These are phyloP conservation scores for Fusarium anguioides DNA, from an alignment of 2,329 filamentous ascomycete genomes.

Conservation along the genomic window DNA sequence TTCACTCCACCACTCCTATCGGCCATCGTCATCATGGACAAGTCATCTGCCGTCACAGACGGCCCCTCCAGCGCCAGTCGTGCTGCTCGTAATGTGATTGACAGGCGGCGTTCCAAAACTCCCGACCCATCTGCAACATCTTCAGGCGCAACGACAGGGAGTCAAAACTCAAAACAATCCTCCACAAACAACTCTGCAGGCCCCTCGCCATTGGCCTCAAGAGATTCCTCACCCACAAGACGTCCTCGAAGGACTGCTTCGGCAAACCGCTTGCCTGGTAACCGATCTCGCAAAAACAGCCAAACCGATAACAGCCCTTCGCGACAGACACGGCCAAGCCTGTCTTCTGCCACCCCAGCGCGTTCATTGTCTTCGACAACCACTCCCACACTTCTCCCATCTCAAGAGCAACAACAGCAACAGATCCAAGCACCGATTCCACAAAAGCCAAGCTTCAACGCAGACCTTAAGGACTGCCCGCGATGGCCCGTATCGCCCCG, in stretches of 20 bases:
- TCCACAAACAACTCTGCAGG: slow-evolving; percentile 52
- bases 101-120: slow-evolving; percentile 39
- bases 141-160: slow-evolving; percentile 41
- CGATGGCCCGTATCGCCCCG: slow-evolving; percentile 84
- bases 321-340: slow-evolving; percentile 61
- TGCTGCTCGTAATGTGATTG: slow-evolving; percentile 32
- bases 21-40: slow-evolving; percentile 51
- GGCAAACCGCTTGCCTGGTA: slow-evolving; percentile 51
- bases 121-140: slow-evolving; percentile 40
- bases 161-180: slow-evolving; percentile 51
- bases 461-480: slow-evolving; percentile 67
- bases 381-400: slow-evolving; percentile 73
- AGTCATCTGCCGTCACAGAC: slow-evolving; percentile 46
- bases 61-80: slow-evolving; percentile 39
- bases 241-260: slow-evolving; percentile 52
- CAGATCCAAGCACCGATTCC: slow-evolving; percentile 70
- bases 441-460: slow-evolving; percentile 66
- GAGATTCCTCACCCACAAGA: slow-evolving; percentile 62
- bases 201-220: slow-evolving; percentile 53
- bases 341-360: slow-evolving; percentile 71
- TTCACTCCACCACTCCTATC: slow-evolving; percentile 44
- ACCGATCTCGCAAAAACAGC: slow-evolving; percentile 74
- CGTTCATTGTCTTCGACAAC: slow-evolving; percentile 75
- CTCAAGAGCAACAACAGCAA: slow-evolving; percentile 70
- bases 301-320: slow-evolving; percentile 72